Conservation (phyloP, 768 basidiomycete genomes). For the Boletus bicolor region DNA sequence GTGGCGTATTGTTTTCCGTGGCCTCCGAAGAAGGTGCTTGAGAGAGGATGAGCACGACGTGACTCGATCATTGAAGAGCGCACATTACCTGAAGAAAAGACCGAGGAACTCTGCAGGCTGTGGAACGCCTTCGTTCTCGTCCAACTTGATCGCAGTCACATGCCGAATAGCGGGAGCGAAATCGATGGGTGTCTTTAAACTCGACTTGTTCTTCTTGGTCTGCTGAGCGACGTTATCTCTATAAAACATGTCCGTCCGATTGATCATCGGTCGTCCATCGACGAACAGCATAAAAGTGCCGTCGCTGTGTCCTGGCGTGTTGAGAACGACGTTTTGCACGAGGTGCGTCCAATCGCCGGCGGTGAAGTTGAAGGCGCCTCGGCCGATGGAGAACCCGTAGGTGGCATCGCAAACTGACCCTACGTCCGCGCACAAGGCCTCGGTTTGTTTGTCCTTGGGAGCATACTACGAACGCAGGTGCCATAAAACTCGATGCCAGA, state of each 20-base stretch:
- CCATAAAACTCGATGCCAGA: too few relatives aligned
- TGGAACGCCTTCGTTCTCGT: neutral
- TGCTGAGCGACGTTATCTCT: constrained; percentile 37
- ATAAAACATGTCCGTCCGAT: constrained; percentile 59
- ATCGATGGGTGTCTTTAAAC: constrained; percentile 6
- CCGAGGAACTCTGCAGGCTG: constrained; percentile 35
- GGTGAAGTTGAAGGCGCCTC: constrained; percentile 64
- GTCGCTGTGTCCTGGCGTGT: constrained; percentile 69
- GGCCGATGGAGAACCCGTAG: constrained; percentile 74
- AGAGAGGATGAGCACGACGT: neutral
- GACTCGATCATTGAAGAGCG: neutral
- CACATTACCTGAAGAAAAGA: constrained; percentile 72
- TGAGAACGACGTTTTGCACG: constrained; percentile 65
- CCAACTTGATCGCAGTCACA: neutral
- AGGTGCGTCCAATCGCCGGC: constrained; percentile 70
- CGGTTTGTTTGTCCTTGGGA: constrained; percentile 65
- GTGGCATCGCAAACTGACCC: constrained; percentile 57
- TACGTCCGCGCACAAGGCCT: constrained; percentile 53
- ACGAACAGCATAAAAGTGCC: constrained; percentile 64
- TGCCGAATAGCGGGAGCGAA: neutral
- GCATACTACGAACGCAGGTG: constrained; percentile 52
- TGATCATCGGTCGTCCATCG: constrained; percentile 53
- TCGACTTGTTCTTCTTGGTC: neutral
- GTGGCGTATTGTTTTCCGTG: constrained; percentile 65
- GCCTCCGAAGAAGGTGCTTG: constrained; percentile 76